A percentile compares a stretch with the other conserved stretches of the same genome.
These are phyloP conservation scores for Rhizophagus sp. DNA, from an alignment of 192 early-diverging fungal genomes.

Conservation along the genomic window DNA sequence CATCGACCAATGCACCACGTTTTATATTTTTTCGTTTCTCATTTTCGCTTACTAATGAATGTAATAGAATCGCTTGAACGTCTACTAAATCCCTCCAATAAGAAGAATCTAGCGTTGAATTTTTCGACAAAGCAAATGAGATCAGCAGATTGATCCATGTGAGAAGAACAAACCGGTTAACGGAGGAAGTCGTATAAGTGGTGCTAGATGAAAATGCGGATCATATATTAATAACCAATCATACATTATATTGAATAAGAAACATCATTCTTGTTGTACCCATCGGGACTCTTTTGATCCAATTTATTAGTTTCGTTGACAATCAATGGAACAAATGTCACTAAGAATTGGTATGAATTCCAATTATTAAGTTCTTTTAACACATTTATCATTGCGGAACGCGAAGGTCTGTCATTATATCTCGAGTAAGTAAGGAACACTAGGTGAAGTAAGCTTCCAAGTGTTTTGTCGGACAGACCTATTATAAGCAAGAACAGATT, in stretches of 20 bases:
- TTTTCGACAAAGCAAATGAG: conserved; percentile 31
- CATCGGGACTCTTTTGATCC: conserved; percentile 44
- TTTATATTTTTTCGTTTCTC: conserved; percentile 54
- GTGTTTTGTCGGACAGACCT: conserved; percentile 37
- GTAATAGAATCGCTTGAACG: conserved; percentile 54
- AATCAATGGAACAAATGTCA: conserved; percentile 54
- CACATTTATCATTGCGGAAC: conserved; percentile 58
- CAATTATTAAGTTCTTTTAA: conserved; percentile 57
- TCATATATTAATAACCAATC: not conserved
- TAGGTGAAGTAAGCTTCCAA: conserved; percentile 47
- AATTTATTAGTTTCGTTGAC: conserved; percentile 52
- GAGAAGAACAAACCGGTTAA: conserved; percentile 60
- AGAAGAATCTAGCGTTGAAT: conserved; percentile 32
- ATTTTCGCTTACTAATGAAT: conserved; percentile 48
- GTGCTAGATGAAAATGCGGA: conserved; percentile 17
- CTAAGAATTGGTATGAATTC: conserved; percentile 58
- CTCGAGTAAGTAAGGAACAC: conserved; percentile 62
- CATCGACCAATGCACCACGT: conserved; percentile 51
- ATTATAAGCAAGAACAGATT: not conserved
- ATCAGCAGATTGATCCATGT: conserved; percentile 64
- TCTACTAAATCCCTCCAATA: conserved; percentile 37
- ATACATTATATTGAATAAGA: not conserved
- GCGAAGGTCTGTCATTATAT: conserved; percentile 69
- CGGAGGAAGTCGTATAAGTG: conserved; percentile 47
- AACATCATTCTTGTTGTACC: conserved; percentile 34